Conservation (phyloP, 768 basidiomycete genomes). For the Rubroboletus satanas region DNA sequence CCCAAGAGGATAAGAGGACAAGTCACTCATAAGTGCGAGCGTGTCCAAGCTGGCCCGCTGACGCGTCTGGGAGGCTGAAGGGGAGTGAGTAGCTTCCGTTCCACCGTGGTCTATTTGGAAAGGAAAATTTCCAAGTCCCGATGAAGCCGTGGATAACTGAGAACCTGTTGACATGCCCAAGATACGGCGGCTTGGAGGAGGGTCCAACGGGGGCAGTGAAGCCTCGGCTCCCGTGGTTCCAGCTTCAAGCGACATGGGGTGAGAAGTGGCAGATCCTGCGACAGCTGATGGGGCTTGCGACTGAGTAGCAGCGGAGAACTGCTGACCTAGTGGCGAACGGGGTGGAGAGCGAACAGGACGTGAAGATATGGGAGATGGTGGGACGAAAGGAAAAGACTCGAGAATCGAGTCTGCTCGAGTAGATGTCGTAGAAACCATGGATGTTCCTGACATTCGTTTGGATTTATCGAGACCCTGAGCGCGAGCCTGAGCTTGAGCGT, state of each 20-base stretch:
- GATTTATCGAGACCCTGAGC: slow-evolving; percentile 46
- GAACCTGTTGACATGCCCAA: slow-evolving; percentile 75
- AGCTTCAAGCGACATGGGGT: not conserved
- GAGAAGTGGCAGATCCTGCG: not conserved
- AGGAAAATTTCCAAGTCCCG: slow-evolving; percentile 80
- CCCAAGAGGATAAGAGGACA: slow-evolving; percentile 78
- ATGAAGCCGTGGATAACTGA: slow-evolving; percentile 72
- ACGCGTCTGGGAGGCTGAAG: slow-evolving; percentile 40
- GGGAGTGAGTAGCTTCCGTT: slow-evolving; percentile 31
- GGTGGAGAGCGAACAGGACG: slow-evolving; percentile 72
- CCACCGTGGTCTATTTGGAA: slow-evolving; percentile 77
- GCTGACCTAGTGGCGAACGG: slow-evolving; percentile 66
- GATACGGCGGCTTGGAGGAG: slow-evolving; percentile 57
- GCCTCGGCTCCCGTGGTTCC: slow-evolving; percentile 27
- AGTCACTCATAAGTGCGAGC: slow-evolving; percentile 74
- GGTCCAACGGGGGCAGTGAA: slow-evolving; percentile 34
- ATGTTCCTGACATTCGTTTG: slow-evolving; percentile 59
- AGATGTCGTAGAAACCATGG: slow-evolving; percentile 62
- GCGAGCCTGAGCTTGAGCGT: slow-evolving; percentile 57
- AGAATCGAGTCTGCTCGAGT: slow-evolving; percentile 80
- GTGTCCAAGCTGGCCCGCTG: slow-evolving; percentile 84
- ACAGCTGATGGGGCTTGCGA: slow-evolving; percentile 3
- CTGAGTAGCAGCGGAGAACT: slow-evolving; percentile 38
- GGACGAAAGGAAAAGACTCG: slow-evolving; percentile 85
- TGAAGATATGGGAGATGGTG: slow-evolving; percentile 85